Conservation (phyloP, 148 eudicot genomes). For the Chenopodium formosanum region DNA sequence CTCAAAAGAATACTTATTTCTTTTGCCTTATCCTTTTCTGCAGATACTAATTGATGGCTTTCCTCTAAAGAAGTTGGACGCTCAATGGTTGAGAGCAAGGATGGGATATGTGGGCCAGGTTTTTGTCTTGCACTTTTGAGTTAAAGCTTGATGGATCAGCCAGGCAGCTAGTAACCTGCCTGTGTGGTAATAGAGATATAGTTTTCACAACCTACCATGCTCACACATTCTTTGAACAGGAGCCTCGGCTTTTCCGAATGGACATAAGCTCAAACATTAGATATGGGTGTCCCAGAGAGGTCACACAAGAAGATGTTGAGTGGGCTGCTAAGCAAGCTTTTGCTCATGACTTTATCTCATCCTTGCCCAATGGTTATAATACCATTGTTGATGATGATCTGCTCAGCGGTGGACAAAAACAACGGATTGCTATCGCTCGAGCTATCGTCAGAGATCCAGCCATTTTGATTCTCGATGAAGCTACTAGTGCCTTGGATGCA, state of each 20-base stretch:
- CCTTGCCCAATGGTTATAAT: conserved; percentile 81
- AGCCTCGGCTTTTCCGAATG: conserved; percentile 88
- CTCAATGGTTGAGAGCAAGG: conserved; percentile 84
- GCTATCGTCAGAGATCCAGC: conserved; percentile 88
- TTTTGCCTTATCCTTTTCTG: conserved; percentile 7
- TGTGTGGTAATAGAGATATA: conserved; percentile 7
- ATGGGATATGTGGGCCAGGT: conserved; percentile 99
- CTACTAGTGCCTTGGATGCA: conserved; percentile 97
- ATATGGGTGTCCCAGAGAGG: conserved; percentile 77
- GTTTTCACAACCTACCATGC: background rate
- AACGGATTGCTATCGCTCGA: conserved; percentile 95
- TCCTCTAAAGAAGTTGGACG: conserved; percentile 66
- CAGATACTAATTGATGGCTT: conserved; percentile 80
- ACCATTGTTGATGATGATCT: conserved; percentile 96
- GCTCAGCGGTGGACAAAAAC: conserved; percentile 99
- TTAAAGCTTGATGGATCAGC: background rate
- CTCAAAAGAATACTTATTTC: background rate
- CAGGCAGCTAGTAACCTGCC: background rate
- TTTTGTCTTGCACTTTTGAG: conserved; percentile 19
- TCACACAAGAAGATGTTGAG: conserved; percentile 79
- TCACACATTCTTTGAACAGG: conserved; percentile 44
- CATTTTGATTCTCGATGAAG: conserved; percentile 95
- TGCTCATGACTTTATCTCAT: conserved; percentile 85
- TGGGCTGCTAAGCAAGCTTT: conserved; percentile 91
- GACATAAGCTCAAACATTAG: conserved; percentile 82